Conservation (phyloP, 192 early-diverging fungal genomes). For the Linnemannia schmuckeri region DNA sequence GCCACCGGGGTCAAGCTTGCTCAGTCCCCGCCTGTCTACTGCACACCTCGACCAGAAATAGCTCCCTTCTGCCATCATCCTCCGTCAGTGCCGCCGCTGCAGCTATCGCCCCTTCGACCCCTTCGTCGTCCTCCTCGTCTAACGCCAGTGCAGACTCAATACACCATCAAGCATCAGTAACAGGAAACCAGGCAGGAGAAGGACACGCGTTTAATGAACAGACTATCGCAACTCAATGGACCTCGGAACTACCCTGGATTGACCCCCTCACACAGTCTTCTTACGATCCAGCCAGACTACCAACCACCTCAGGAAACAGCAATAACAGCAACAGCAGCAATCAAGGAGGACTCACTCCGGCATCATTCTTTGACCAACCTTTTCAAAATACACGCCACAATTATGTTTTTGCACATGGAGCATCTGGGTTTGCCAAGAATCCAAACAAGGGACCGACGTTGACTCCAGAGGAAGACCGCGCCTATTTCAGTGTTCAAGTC, state of each 20-base stretch:
- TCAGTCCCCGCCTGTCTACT: conserved; percentile 11
- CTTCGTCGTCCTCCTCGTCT: conserved; percentile 17
- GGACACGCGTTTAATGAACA: conserved; percentile 35
- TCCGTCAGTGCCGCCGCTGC: not conserved
- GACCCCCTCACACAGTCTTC: conserved; percentile 35
- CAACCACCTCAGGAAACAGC: conserved; percentile 12
- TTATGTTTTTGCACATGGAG: conserved; percentile 62
- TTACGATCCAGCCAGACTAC: conserved; percentile 18
- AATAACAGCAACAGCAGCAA: conserved; percentile 4
- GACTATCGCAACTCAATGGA: conserved; percentile 16
- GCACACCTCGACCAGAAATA: conserved; percentile 25
- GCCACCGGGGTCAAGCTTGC: conserved; percentile 20
- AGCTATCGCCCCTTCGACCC: conserved; percentile 8
- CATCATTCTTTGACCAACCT: conserved; percentile 47
- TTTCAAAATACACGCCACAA: conserved; percentile 56
- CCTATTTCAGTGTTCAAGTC: conserved; percentile 75
- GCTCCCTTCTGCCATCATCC: conserved; percentile 6
- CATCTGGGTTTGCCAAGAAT: conserved; percentile 65
- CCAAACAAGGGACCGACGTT: conserved; percentile 44
- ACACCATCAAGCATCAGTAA: not conserved
- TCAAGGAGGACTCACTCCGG: not conserved
- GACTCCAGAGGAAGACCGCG: conserved; percentile 58
- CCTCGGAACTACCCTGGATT: conserved; percentile 52
- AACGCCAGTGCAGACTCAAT: conserved; percentile 7
- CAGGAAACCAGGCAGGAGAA: conserved; percentile 1